phyloP scores from a whole-genome alignment of 257 asterid genomes.

The Penstemon newberryi region DNA sequence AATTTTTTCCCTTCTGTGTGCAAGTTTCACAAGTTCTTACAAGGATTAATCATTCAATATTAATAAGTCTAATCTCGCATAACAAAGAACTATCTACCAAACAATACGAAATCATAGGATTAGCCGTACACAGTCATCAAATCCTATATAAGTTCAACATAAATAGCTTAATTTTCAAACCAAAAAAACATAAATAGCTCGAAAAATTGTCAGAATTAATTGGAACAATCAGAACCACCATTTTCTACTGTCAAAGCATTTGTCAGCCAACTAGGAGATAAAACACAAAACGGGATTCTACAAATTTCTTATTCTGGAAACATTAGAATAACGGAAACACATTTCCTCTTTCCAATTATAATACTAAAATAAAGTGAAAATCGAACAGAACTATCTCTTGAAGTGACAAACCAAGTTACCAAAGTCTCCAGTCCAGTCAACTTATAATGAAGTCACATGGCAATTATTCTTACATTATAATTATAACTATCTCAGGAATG shows the following conservation, averaged over 20 bases:
- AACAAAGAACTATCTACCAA: neutral
- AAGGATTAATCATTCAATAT: too few relatives aligned
- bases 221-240: neutral
- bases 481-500: constrained; percentile 6
- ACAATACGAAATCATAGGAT: neutral
- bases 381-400: neutral
- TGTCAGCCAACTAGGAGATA: neutral
- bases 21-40: too few relatives aligned
- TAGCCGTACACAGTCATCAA: neutral
- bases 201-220: neutral
- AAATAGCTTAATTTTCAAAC: neutral
- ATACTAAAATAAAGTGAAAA: neutral
- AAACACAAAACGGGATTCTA: neutral
- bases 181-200: too few relatives aligned
- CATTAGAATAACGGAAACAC: neutral
- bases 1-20: too few relatives aligned
- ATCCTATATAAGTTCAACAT: neutral
- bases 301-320: neutral
- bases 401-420: neutral
- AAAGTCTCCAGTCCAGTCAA: constrained; percentile 16
- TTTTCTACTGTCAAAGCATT: constrained; percentile 17
- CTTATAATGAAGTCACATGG: neutral
- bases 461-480: neutral
- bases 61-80: too few relatives aligned
- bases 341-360: constrained; percentile 6